Evolutionary conservation across 305 asterid species (phyloP).

Genomic region (Solanum chacoense): DNA sequence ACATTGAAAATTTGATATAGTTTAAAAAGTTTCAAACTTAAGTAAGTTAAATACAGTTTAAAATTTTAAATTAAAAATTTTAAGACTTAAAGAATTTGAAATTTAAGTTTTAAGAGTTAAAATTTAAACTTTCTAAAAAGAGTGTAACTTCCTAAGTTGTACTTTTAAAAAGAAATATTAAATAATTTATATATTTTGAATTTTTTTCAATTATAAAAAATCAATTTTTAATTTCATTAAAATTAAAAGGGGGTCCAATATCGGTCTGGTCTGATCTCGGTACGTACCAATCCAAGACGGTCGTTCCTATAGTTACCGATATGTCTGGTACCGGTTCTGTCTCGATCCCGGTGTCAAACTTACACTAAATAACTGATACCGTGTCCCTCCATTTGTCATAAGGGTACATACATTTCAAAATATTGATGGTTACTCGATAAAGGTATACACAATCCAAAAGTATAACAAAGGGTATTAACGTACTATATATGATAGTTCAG

Average conservation of each 20-base stretch:
- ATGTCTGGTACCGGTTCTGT: neutral
- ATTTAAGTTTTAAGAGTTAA: neutral
- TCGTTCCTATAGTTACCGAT: neutral
- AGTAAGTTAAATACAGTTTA: neutral
- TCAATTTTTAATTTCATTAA: too few species aligned
- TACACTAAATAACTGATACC: neutral
- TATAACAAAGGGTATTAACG: neutral
- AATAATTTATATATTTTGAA: neutral
- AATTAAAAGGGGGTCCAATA: neutral
- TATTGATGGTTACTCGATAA: neutral
- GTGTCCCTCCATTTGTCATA: neutral
- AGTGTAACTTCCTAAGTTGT: neutral
- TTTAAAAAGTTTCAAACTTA: neutral
- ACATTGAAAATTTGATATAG: neutral
- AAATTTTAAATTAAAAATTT: neutral
- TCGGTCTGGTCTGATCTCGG: neutral
- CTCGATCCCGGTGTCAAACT: neutral
- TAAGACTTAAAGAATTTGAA: neutral
- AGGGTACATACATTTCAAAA: neutral
- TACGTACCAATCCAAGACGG: neutral
- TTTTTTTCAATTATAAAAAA: too few species aligned
- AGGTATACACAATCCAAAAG: neutral
- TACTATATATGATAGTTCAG: neutral
- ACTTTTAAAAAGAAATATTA: neutral
- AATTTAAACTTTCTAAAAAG: neutral